Conservation (phyloP, 306 rosid genomes). For the Senna siamea region DNA sequence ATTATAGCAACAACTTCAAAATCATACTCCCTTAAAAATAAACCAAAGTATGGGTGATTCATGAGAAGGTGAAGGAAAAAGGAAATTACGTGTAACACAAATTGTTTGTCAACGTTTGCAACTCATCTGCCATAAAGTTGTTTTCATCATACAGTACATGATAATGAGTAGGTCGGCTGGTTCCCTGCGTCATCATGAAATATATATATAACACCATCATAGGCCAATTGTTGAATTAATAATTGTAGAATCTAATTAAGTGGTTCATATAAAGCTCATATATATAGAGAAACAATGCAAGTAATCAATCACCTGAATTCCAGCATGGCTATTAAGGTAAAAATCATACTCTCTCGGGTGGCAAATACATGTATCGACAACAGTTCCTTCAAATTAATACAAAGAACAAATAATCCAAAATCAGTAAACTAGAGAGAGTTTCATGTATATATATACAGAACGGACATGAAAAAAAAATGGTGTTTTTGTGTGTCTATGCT, state of each 20-base stretch:
- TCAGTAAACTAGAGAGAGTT: neutral
- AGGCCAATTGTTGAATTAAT: neutral
- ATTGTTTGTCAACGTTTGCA: conserved; percentile 39
- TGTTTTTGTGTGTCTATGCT: too few species aligned
- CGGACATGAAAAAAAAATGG: too few species aligned
- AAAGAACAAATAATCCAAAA: neutral
- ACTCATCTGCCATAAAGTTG: conserved; percentile 28
- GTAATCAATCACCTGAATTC: conserved; percentile 54
- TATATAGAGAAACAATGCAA: neutral
- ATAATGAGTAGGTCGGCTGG: conserved; percentile 48
- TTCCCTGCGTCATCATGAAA: conserved; percentile 39
- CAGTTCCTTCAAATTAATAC: conserved; percentile 57
- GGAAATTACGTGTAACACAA: too few species aligned
- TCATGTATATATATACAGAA: too few species aligned
- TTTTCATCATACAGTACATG: conserved; percentile 45
- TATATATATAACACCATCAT: neutral
- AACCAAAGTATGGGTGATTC: too few species aligned
- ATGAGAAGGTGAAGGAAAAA: neutral
- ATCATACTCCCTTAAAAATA: neutral
- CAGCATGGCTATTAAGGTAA: conserved; percentile 85
- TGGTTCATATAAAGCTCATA: neutral
- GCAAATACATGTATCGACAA: conserved; percentile 65
- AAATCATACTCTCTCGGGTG: conserved; percentile 77
- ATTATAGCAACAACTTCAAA: neutral
- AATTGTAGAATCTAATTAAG: neutral